These are phyloP conservation scores for Spergularia azorica DNA, from an alignment of 179 eudicot genomes.

Conservation along the genomic window DNA sequence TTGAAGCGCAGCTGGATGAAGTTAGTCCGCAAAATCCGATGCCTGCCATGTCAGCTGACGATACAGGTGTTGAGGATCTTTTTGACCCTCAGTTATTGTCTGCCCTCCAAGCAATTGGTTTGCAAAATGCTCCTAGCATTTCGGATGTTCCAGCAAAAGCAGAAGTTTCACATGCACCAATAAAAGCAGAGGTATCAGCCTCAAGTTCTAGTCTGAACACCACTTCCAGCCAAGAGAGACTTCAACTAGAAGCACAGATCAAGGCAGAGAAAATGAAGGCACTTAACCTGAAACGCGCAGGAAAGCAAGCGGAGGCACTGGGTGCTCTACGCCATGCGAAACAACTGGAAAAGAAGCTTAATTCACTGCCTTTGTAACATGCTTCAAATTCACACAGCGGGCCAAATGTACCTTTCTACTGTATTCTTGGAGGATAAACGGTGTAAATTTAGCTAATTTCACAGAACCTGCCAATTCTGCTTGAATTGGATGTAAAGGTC, in stretches of 20 bases:
- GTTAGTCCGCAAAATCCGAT: slow-evolving; percentile 35
- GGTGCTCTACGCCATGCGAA: slow-evolving; percentile 79
- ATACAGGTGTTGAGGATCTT: slow-evolving; percentile 72
- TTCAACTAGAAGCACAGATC: slow-evolving; percentile 66
- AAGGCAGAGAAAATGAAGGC: slow-evolving; percentile 88
- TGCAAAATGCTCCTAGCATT: slow-evolving; percentile 42
- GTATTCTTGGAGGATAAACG: background rate
- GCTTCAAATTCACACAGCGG: background rate
- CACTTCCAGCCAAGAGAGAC: slow-evolving; percentile 46
- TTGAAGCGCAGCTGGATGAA: slow-evolving; percentile 82
- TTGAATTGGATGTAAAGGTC: slow-evolving; percentile 27
- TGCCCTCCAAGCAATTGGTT: slow-evolving; percentile 75
- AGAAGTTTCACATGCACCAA: slow-evolving; percentile 25
- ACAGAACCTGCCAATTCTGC: slow-evolving; percentile 24
- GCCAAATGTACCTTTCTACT: background rate
- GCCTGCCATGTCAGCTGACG: slow-evolving; percentile 40
- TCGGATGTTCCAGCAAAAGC: slow-evolving; percentile 31
- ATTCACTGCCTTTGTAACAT: slow-evolving; percentile 40
- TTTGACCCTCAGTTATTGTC: slow-evolving; percentile 92
- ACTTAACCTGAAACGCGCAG: slow-evolving; percentile 70
- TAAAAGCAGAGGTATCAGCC: slow-evolving; percentile 30
- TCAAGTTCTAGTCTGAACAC: slow-evolving; percentile 33
- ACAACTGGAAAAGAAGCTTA: slow-evolving; percentile 78
- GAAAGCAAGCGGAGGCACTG: slow-evolving; percentile 88
- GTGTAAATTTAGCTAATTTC: background rate